Evolutionary conservation across 2,329 filamentous ascomycete species (phyloP), one percentile per base, ranked within the genome.

Genomic region (Penicillium sp.): DNA sequence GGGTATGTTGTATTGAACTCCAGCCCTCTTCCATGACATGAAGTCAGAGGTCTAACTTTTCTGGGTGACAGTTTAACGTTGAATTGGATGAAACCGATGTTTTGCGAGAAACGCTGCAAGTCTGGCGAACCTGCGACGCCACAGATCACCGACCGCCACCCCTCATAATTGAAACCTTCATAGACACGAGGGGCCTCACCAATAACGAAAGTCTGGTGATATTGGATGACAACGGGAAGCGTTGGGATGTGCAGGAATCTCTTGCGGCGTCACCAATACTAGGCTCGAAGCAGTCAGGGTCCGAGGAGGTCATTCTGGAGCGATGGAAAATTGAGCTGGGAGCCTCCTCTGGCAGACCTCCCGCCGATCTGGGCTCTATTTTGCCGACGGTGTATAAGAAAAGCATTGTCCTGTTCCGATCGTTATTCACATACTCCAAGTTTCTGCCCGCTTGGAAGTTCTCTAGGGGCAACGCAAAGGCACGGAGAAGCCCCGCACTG

Each of bases 301-400:
- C 77, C 35, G 87, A 87, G 55, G 89, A 96, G 71, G 85, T 99
- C 55, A 82, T 97, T 52, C 80, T 99, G 61, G 95, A 99, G 77
- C 85, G 93, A 66, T 99, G 95, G 95, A 88, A 83, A 56, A 84
- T 99, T 62, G 89, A 95, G 71, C 81, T 98, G 55, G 90, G 90
- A 70, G 85, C 85, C 64, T 77, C 78, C 57, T 74, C 81, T 56
- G 72, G 80, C 72, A 72, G 82, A 85, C 70, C 91, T 55, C 67
- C 80, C 6, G 67, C 78, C 39, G 83, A 87, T 58, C 74, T 86
- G 51, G 81, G 76, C 53, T 80, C 84, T 47, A 80, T 85, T 31
- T 79, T 98, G 51, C 92, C 95, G 14, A 93, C 91, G 52, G 88
- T 96, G 57, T 99, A 99, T 82, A 99, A 99, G 78, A 95, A 96